A percentile compares a stretch with the other conserved stretches of the same genome.
These are phyloP conservation scores for Sporobolomyces phaffii DNA, from an alignment of 768 basidiomycete species.

Conservation along the genomic window DNA sequence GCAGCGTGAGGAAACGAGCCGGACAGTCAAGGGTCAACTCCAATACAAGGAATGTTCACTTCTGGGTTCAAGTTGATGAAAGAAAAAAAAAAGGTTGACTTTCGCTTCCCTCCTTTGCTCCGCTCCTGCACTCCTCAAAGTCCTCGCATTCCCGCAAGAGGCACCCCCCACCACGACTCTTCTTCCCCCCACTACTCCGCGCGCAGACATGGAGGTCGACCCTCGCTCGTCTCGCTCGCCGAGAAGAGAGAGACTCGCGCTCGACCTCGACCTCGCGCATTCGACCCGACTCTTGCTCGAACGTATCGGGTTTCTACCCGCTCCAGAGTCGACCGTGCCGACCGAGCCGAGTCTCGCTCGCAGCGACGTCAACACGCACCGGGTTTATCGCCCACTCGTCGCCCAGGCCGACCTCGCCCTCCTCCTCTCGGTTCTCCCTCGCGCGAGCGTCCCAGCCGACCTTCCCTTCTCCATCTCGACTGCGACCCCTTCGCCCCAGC, in stretches of 20 bases:
- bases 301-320: neutral
- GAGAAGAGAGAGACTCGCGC: neutral
- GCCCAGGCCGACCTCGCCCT: slow-evolving; percentile 18
- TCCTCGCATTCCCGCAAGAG: neutral
- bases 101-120: neutral
- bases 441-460: neutral
- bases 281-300: slow-evolving; percentile 11
- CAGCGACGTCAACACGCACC: neutral
- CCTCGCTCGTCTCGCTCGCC: neutral
- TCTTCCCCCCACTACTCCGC: neutral
- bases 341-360: neutral
- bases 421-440: slow-evolving; percentile 8
- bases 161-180: neutral
- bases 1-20: neutral
- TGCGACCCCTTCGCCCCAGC: neutral
- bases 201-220: slow-evolving; percentile 10
- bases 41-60: no score
- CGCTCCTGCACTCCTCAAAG: neutral
- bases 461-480: slow-evolving; percentile 2
- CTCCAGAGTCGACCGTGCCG: neutral
- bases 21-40: no score
- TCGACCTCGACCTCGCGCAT: slow-evolving; percentile 11
- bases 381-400: slow-evolving; percentile 9
- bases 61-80: neutral
- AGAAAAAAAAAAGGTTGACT: neutral